phyloP scores from a whole-genome alignment of 2,329 filamentous ascomycete genomes.

The Sporothrix pseudoabietina region DNA sequence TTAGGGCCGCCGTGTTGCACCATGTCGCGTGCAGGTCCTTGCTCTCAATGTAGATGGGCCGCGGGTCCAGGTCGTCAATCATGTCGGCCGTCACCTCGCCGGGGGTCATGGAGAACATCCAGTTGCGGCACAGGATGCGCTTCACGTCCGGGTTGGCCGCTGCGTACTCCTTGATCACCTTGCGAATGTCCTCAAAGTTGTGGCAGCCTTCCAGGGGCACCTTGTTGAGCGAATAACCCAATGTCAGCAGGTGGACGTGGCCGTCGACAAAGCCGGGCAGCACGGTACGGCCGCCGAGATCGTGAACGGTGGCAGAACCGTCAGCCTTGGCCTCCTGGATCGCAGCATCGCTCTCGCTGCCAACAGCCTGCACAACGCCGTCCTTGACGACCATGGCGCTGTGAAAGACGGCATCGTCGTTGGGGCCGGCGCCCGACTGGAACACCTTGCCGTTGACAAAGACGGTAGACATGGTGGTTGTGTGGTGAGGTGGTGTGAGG shows the following conservation, averaged over 20 bases:
- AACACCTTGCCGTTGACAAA: constrained; percentile 53
- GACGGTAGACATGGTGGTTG: constrained; percentile 37
- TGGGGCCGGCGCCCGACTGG: constrained; percentile 38
- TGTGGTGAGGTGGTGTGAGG: neutral
- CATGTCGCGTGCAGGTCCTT: constrained; percentile 61
- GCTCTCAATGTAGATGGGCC: constrained; percentile 57
- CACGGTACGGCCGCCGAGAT: constrained; percentile 48
- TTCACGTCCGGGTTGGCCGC: constrained; percentile 48
- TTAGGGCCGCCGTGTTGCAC: constrained; percentile 56
- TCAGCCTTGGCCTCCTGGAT: constrained; percentile 38
- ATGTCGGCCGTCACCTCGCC: constrained; percentile 52
- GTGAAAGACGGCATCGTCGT: constrained; percentile 42
- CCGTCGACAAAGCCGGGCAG: constrained; percentile 61
- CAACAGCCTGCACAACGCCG: constrained; percentile 44
- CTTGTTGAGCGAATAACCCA: constrained; percentile 58
- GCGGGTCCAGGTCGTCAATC: constrained; percentile 53
- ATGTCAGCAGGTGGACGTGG: constrained; percentile 59
- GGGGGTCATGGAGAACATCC: constrained; percentile 60
- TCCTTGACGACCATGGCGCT: constrained; percentile 44
- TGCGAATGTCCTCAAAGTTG: constrained; percentile 52
- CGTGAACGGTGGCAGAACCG: constrained; percentile 36
- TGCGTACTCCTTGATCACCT: constrained; percentile 50
- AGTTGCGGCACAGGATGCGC: constrained; percentile 55
- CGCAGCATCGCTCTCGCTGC: constrained; percentile 40
- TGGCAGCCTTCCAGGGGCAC: constrained; percentile 51